phyloP scores from a whole-genome alignment of 306 rosid genomes.

The Sicyos edulis region DNA sequence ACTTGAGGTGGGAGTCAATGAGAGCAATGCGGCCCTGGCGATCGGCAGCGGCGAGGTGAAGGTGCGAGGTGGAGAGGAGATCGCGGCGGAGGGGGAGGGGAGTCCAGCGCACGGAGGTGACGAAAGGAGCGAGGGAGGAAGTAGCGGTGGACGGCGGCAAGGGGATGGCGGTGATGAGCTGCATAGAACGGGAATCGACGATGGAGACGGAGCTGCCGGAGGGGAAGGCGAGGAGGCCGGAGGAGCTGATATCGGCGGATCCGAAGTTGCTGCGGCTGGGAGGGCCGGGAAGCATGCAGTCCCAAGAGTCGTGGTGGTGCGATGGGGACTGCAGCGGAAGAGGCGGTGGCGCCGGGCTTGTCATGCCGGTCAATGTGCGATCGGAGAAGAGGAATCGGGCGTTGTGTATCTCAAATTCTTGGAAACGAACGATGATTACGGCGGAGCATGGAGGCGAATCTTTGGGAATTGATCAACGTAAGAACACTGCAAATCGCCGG shows the following conservation, averaged over 20 bases:
- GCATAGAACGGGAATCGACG: slow-evolving; percentile 77
- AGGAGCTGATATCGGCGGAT: slow-evolving; percentile 69
- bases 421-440: not conserved
- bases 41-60: slow-evolving; percentile 83
- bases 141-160: slow-evolving; percentile 57
- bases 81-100: slow-evolving; percentile 73
- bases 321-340: slow-evolving; percentile 14
- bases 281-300: slow-evolving; percentile 90
- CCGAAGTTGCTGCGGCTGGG: slow-evolving; percentile 83
- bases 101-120: slow-evolving; percentile 83
- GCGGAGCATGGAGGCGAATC: not conserved
- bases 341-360: slow-evolving; percentile 10
- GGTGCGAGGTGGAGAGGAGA: slow-evolving; percentile 76
- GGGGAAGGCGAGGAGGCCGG: slow-evolving; percentile 83
- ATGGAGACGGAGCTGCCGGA: slow-evolving; percentile 81
- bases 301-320: slow-evolving; percentile 52
- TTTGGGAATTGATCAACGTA: not conserved
- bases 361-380: slow-evolving; percentile 14
- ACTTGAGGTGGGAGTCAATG: slow-evolving; percentile 56
- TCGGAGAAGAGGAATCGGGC: not conserved
- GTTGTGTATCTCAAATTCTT: too few species aligned
- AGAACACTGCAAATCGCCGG: not conserved
- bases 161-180: slow-evolving; percentile 60
- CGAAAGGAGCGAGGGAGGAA: slow-evolving; percentile 60
- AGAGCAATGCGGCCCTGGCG: slow-evolving; percentile 88